Evolutionary conservation across 1,139 yeast species (phyloP), one percentile per base, ranked within the genome.

Genomic region (Wickerhamiella pararugosa): DNA sequence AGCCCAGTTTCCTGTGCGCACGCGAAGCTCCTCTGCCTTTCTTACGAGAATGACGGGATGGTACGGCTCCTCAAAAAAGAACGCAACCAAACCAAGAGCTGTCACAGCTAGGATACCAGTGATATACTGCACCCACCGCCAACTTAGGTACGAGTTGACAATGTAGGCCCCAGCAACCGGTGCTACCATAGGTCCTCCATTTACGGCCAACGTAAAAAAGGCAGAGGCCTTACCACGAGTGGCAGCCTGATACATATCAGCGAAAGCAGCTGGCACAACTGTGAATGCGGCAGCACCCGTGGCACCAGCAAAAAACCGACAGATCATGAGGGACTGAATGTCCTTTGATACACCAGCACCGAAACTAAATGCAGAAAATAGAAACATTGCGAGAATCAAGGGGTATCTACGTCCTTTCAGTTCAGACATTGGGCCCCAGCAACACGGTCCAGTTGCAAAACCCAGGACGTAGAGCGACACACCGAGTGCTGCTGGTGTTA

Each of bases 361-460:
- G 56, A 80, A 80, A 34, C 71, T 69, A 58, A 83, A 82, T 39
- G 73, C 55, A 10, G 71, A 63, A 56, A 73, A 77, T 1, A 80
- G 72, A 32, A 45, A 76, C 61, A 1, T 82, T 68, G 84, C 73
- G 1, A 73, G 47, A 1, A 78, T 49, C 40, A 79, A 51, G 8
- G 81, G 75, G 5, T 67, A 59, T 54, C 72, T 73, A 59, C 94
- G 72, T 37, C 94, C 94, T 52, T 70, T 79, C 41, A 80, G 56
- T 58, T 83, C 94, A 5, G 87, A 78, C 39, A 80, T 58, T 7
- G 94, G 94, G 28, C 92, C 94, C 76, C 83, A 82, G 33, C 80
- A 52, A 32, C 79, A 64, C 4, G 94, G 94, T 11, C 94, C 93
- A 0, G 79, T 69, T 1, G 92, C 93, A 59, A 81, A 81, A 25